Base-by-base conservation (phyloP, 306 rosid species). In the Cucumis hystrix region DNA sequence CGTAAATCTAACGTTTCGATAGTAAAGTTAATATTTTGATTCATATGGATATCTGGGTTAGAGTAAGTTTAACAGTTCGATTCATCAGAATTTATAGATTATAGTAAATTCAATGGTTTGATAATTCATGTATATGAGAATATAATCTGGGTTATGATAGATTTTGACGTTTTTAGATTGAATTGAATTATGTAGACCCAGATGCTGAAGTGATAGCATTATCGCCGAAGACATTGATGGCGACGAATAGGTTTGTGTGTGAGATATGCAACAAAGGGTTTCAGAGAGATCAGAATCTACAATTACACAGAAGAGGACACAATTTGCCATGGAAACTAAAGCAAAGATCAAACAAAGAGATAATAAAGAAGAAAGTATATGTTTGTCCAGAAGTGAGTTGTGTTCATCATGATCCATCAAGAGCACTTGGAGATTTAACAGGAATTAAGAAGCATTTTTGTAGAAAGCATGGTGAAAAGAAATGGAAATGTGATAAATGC, bases 391-490 rank as follows among this genome's bases (percentile, higher is more conserved):
- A 80, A 17, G 5, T 40, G 10, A 74, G 78, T 43, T 80, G 79
- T 28, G 83, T 80, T 1, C 83, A 80, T 17, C 83, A 80, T 17
- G 79, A 80, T 7, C 83, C 83, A 30, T 72, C 57, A 17, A 74
- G 83, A 37, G 83, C 83, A 2, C 75, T 80, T 10, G 79, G 83
- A 1, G 83, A 80, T 35, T 18, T 80, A 11, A 80, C 79, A 21
- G 83, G 83, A 9, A 74, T 80, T 3, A 80, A 80, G 52, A 80
- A 80, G 52, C 83, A 80, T 45, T 80, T 74, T 17, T 74, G 40
- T 56, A 80, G 82, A 73, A 80, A 80, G 41, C 82, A 80, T 21
- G 82, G 82, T 10, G 82, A 80, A 20, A 80, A 80, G 82, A 80
- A 79, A 35, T 79, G 82, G 82, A 79, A 79, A 73, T 79, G 79